Evolutionary conservation across 2,329 filamentous ascomycete species (phyloP).

Genomic region (Stagonosporopsis rhizophila): DNA sequence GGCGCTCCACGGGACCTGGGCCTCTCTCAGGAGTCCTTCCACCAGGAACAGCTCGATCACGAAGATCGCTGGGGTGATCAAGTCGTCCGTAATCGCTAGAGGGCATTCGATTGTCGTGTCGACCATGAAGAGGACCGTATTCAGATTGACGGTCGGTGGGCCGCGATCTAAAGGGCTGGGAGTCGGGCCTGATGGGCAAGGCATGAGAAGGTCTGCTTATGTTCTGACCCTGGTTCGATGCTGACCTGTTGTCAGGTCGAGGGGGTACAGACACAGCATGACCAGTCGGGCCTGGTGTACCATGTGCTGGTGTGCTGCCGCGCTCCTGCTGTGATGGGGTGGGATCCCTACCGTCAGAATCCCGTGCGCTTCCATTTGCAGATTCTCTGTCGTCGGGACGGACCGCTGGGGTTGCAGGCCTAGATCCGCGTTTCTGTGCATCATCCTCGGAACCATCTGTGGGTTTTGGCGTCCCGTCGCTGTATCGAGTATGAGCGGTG

Average conservation of each 20-base stretch:
- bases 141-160: conserved; percentile 42
- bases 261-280: conserved; percentile 31
- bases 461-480: conserved; percentile 40
- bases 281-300: conserved; percentile 19
- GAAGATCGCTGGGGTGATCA: conserved; percentile 52
- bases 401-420: conserved; percentile 20
- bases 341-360: conserved; percentile 18
- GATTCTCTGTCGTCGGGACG: conserved; percentile 32
- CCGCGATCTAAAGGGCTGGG: conserved; percentile 58
- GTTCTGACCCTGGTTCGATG: conserved; percentile 33
- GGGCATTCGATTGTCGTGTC: conserved; percentile 46
- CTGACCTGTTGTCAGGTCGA: conserved; percentile 44
- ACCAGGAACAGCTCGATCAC: conserved; percentile 42
- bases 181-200: conserved; percentile 66
- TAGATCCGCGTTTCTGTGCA: conserved; percentile 22
- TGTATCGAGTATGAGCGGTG: conserved; percentile 28
- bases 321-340: conserved; percentile 28
- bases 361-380: conserved; percentile 17
- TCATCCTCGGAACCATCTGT: conserved; percentile 26
- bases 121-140: conserved; percentile 32
- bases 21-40: conserved; percentile 49
- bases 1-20: conserved; percentile 35
- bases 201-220: conserved; percentile 46
- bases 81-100: conserved; percentile 54
- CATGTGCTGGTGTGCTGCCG: conserved; percentile 16